Percentiles rank a stretch among this genome's conserved stretches.
Conservation (phyloP, 169 alveolate genomes). For the Plasmodium gonderi region DNA sequence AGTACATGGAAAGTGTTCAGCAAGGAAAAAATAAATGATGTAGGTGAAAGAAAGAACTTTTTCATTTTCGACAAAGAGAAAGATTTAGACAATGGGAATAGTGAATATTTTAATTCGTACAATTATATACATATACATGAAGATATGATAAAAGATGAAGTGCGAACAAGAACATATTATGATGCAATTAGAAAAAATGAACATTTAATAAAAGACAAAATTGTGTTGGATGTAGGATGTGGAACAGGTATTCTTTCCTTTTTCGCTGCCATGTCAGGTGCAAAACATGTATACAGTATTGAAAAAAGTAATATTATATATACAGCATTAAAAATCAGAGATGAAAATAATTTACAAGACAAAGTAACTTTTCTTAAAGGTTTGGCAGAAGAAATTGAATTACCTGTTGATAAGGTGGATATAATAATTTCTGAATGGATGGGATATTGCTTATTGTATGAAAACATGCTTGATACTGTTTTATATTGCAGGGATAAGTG, state of each 20-base stretch:
- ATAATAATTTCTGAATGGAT: slow-evolving; percentile 99
- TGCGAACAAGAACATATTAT: slow-evolving; percentile 92
- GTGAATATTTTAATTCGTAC: slow-evolving; percentile 95
- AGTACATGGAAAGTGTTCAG: slow-evolving; percentile 19
- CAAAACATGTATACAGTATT: slow-evolving; percentile 97
- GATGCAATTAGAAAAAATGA: slow-evolving; percentile 94
- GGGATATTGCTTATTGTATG: slow-evolving; percentile 98
- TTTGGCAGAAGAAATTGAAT: slow-evolving; percentile 96
- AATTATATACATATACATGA: slow-evolving; percentile 97
- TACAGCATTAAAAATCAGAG: slow-evolving; percentile 92
- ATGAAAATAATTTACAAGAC: slow-evolving; percentile 91
- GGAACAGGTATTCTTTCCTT: slow-evolving; percentile 98
- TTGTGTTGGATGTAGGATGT: slow-evolving; percentile 98
- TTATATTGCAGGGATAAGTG: slow-evolving; percentile 97
- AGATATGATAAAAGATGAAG: slow-evolving; percentile 97
- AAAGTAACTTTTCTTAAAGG: slow-evolving; percentile 94
- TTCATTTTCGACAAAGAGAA: slow-evolving; percentile 42
- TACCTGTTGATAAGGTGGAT: slow-evolving; percentile 97
- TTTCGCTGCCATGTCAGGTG: slow-evolving; percentile 98
- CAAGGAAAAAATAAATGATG: slow-evolving; percentile 30
- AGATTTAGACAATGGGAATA: slow-evolving; percentile 49
- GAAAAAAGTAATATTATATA: slow-evolving; percentile 97
- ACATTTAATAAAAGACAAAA: slow-evolving; percentile 94
- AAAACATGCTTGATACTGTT: slow-evolving; percentile 97
- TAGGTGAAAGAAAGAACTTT: slow-evolving; percentile 35